Percentiles rank a stretch among this genome's conserved stretches.
Evolutionary conservation across 768 basidiomycete genomes (phyloP).

Genomic region (Sporobolomyces pararoseus): DNA sequence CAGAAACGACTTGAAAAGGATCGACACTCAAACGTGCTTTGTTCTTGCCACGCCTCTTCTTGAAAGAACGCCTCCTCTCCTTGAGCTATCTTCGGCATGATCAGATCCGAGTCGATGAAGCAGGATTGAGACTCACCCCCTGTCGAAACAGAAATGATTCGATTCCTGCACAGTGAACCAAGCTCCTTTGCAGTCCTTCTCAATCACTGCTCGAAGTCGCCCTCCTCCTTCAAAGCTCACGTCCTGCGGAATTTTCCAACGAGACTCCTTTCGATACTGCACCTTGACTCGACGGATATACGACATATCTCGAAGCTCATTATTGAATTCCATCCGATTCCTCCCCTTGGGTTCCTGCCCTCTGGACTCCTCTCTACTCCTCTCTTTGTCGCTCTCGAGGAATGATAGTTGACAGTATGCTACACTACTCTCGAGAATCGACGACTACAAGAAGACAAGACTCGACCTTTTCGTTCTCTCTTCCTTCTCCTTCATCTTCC

Average conservation of each 20-base stretch:
- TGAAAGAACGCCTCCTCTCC: background rate
- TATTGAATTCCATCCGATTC: background rate
- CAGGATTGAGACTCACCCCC: too few relatives aligned
- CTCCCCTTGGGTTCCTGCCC: background rate
- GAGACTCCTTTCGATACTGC: constrained; percentile 1
- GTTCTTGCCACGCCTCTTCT: background rate
- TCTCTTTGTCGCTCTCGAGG: background rate
- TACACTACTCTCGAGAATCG: background rate
- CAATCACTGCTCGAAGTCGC: too few relatives aligned
- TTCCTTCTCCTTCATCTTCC: background rate
- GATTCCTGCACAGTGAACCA: constrained; percentile 10
- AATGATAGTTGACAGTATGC: background rate
- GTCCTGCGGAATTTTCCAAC: constrained; percentile 5
- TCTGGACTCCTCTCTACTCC: too few relatives aligned
- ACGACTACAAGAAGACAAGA: background rate
- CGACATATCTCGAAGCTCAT: background rate
- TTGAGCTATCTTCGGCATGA: too few relatives aligned
- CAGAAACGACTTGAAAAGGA: background rate
- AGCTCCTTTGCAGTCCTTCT: constrained; percentile 2
- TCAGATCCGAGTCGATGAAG: too few relatives aligned
- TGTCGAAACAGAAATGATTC: too few relatives aligned
- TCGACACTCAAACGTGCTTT: background rate
- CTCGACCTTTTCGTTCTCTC: background rate
- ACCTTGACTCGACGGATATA: too few relatives aligned
- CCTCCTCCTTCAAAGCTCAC: background rate